phyloP scores from a whole-genome alignment of 495 filamentous ascomycete genomes.

The Pseudoneurospora amorphoporcata region DNA sequence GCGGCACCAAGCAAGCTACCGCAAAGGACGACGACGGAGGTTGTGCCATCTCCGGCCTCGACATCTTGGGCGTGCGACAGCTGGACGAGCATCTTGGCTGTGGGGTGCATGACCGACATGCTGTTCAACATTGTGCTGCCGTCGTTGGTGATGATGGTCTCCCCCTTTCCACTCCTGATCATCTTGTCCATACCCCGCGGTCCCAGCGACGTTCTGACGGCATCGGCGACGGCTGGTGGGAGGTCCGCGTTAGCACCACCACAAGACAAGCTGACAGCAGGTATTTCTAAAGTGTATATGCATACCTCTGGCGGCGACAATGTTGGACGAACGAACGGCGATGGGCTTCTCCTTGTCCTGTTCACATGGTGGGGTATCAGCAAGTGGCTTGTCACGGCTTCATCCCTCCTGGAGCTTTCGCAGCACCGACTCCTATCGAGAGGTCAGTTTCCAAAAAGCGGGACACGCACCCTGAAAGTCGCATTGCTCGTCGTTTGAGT shows the following conservation, averaged over 20 bases:
- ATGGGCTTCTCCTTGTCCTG: slow-evolving; percentile 98
- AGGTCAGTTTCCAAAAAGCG: neutral
- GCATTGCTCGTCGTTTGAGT: slow-evolving; percentile 50
- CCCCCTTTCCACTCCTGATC: slow-evolving; percentile 93
- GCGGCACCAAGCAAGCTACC: slow-evolving; percentile 90
- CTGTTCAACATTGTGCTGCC: slow-evolving; percentile 97
- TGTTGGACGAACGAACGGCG: slow-evolving; percentile 90
- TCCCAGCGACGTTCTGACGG: slow-evolving; percentile 67
- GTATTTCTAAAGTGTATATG: slow-evolving; percentile 8
- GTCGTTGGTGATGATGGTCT: slow-evolving; percentile 98
- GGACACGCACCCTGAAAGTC: slow-evolving; percentile 62
- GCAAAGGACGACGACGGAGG: slow-evolving; percentile 94
- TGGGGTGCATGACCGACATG: slow-evolving; percentile 98
- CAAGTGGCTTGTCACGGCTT: slow-evolving; percentile 1
- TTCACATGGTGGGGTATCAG: slow-evolving; percentile 30
- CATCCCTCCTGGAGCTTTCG: neutral
- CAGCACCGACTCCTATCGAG: neutral
- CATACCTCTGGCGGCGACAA: slow-evolving; percentile 89
- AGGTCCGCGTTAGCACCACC: neutral
- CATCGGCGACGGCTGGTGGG: slow-evolving; percentile 77
- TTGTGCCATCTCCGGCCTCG: slow-evolving; percentile 96
- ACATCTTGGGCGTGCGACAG: slow-evolving; percentile 95
- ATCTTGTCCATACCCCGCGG: slow-evolving; percentile 89
- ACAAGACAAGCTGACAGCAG: neutral
- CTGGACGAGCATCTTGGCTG: slow-evolving; percentile 97